Base-by-base conservation (phyloP, 2,329 filamentous ascomycete genomes). In the Berkeleyomyces rouxiae region DNA sequence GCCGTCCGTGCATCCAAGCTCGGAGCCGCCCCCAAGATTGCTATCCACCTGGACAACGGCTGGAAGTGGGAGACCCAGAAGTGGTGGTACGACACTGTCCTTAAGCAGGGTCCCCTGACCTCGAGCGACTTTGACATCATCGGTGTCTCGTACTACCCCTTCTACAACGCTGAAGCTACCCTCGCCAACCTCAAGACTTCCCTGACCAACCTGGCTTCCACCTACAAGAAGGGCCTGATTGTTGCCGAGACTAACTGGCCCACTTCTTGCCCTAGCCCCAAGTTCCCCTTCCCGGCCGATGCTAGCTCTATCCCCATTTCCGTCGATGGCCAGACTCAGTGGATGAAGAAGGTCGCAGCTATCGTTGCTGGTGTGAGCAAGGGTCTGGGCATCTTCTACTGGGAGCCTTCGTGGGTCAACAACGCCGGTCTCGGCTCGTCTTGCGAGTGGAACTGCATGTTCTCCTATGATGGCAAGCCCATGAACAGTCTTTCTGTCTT, bases 21-120 rank as follows among this genome's bases (percentile, higher is more conserved):
- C 36, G 71, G 70, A 47, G 75, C 78, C 0, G 77, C 79, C 66
- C 83, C 85, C 1, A 80, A 84, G 69, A 87, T 88, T 71, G 83
- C 89, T 82, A 80, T 89, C 47, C 86, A 89, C 68, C 77, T 88
- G 3, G 85, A 89, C 70, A 85, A 87, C 68, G 86, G 86, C n/a
- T 90, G 85, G 83, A 78, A 85, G 66, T 87, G 81, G 82, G 75
- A 72, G 3, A 79, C 79, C 2, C 85, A 88, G 69, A 73, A 85
- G 65, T 84, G 78, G 74, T 87, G 81, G 71, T 89, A 88, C 72
- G 77, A 78, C 33, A 75, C 74, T 2, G 78, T 85, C 0, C 74
- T 86, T 0, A 75, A 70, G 6, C 72, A 74, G 33, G 83, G 79
- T 75, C 0, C 63, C 11, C 74, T 85, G 2, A 69, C 71, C 2